Base-by-base conservation (phyloP, 306 rosid species). In the Trichosanthes truncata region DNA sequence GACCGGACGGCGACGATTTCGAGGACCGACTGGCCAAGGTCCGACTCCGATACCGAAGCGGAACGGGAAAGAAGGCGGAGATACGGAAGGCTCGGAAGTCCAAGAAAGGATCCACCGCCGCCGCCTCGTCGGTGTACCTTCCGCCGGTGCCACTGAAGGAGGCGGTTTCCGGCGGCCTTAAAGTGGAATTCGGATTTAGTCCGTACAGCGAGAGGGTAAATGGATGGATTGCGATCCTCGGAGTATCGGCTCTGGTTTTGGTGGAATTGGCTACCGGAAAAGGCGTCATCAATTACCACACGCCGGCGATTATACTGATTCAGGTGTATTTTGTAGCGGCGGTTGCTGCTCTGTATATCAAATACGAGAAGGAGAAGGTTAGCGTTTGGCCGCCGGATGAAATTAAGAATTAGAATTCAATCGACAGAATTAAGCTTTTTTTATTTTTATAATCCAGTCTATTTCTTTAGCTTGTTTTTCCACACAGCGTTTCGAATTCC, bases 251-350 rank as follows among this genome's bases (percentile, higher is more conserved):
- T n/a, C 48, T 92, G 84, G 1, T 95, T 45, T 80, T 93, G 84
- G 96, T 92, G 86, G 98, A 95, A 81, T 63, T 92, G 0, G 97
- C 96, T 0, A 95, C 97, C 0, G 98, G 97, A 81, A 92, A 88
- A 88, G 80, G 97, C 3, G 92, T 95, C 6, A 63, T 95, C 4
- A 90, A 85, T 25, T 95, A 85, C 51, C 98, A 95, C 77, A 69
- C 96, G 61, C 93, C 97, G 3, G 14, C 93, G 26, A 86, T 87
- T 43, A 75, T 92, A 4, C 77, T 95, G 18, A 65, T 84, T 85
- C 98, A 92, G 88, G n/a, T 89, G 0, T 95, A 95, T 45, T 95
- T 92, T 18, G 92, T 94, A 49, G 90, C 97, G 55, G 96, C 96
- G 0, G 93, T 83, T 36, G 71, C 89, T 3, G 89, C 98, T 18